Base-by-base conservation (phyloP, 2,329 filamentous ascomycete species). In the Bipolaris bicolor region DNA sequence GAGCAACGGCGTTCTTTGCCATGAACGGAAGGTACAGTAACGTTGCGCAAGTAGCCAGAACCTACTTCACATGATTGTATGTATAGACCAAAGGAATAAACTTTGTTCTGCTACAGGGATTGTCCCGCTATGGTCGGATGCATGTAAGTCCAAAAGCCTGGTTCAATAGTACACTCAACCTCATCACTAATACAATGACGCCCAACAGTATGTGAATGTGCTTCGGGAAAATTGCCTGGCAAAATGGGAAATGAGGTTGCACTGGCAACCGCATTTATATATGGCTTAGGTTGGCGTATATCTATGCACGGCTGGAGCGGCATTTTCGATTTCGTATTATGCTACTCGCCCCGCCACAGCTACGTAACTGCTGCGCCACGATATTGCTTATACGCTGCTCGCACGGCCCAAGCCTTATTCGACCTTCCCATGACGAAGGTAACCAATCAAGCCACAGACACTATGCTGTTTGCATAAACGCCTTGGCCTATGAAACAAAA, bases 401-500 rank as follows among this genome's bases (percentile, higher is more conserved):
- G 46, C 20, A 48, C 45, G 16, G 22, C 48, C 13, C 26, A 47
- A 10, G 61, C 56, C 61, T 47, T 49, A 2, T 33, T 7, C 16
- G 13, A 18, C n/a, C 5, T 4, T 4, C n/a, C 34, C 10, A 7
- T 33, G 22, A 47, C 49, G 22, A 22, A 68, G 61, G 40, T 62
- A 49, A 33, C 55, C 47, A 20, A 45, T 15, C 16, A 58, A 61
- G 39, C 20, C 40, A 0, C 37, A 61, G 3, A 61, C 60, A 31
- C 59, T 62, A 11, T 45, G 57, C 6, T 55, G 54, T n/a, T 45
- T 55, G 11, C 63, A 3, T 61, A 71, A 34, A 65, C 67, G 1
- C 63, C 77, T 6, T 56, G 58, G 7, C 52, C n/a, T 65, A 77
- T 15, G 75, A 77, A 58, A 63, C 73, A 24, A 64, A 4, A 31